phyloP scores from a whole-genome alignment of 805 yeast genomes.

The Kuraishia floccosa region DNA sequence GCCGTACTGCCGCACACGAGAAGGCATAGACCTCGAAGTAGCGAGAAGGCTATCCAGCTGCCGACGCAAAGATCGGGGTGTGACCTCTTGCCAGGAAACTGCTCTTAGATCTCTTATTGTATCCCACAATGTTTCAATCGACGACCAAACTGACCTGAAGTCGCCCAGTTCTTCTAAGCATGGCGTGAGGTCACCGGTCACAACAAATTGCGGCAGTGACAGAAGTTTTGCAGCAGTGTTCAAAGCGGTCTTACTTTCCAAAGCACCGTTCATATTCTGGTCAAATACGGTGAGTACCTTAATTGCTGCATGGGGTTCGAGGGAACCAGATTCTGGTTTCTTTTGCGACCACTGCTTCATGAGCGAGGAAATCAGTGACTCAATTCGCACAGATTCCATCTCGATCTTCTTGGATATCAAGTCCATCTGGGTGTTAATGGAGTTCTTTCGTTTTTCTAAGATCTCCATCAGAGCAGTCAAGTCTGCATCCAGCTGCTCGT shows the following conservation, averaged over 20 bases:
- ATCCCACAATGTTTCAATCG: conserved; percentile 40
- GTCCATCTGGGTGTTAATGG: conserved; percentile 30
- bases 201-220: not conserved
- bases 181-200: not conserved
- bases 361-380: conserved; percentile 18
- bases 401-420: conserved; percentile 27
- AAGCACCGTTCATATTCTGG: not conserved
- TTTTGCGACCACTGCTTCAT: conserved; percentile 34
- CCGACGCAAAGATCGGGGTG: conserved; percentile 30
- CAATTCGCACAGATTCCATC: conserved; percentile 24
- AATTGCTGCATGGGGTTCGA: conserved; percentile 17
- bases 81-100: conserved; percentile 36
- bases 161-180: conserved; percentile 34
- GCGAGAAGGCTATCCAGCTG: conserved; percentile 39
- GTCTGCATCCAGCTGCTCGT: conserved; percentile 52
- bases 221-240: not conserved
- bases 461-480: conserved; percentile 27
- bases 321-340: conserved; percentile 31
- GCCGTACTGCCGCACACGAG: conserved; percentile 49
- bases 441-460: conserved; percentile 18
- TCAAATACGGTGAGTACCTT: not conserved
- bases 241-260: not conserved
- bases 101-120: conserved; percentile 29
- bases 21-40: conserved; percentile 39
- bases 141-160: conserved; percentile 51